phyloP scores from a whole-genome alignment of 495 filamentous ascomycete genomes.

The Daldinia loculata region DNA sequence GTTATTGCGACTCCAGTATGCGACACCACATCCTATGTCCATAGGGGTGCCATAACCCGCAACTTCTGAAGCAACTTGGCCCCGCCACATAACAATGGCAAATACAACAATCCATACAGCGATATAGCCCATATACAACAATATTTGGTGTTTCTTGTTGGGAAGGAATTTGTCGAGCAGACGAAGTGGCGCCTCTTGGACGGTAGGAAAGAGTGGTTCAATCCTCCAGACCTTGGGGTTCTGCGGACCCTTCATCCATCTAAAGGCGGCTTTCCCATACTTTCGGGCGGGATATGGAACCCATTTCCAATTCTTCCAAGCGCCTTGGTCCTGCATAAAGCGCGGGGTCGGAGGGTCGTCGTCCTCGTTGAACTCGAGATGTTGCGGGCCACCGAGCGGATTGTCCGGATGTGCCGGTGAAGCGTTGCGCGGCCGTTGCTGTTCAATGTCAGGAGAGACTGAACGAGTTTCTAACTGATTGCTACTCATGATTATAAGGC shows the following conservation, averaged over 20 bases:
- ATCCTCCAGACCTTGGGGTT: constrained; percentile 71
- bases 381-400: constrained; percentile 23
- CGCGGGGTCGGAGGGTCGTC: constrained; percentile 47
- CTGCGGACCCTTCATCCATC: constrained; percentile 78
- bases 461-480: constrained; percentile 34
- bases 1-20: constrained; percentile 73
- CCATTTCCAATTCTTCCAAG: constrained; percentile 53
- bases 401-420: constrained; percentile 39
- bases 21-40: constrained; percentile 71
- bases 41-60: constrained; percentile 72
- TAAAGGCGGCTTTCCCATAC: constrained; percentile 52
- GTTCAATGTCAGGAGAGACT: constrained; percentile 42
- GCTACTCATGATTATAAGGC: constrained; percentile 41
- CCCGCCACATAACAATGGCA: constrained; percentile 69
- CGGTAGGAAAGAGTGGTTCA: constrained; percentile 69
- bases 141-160: constrained; percentile 66
- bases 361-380: constrained; percentile 40
- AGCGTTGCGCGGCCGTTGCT: constrained; percentile 36
- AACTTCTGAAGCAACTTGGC: constrained; percentile 70
- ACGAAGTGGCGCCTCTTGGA: constrained; percentile 74
- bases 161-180: constrained; percentile 70
- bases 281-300: constrained; percentile 59
- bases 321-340: constrained; percentile 51
- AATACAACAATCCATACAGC: constrained; percentile 78
- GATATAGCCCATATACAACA: constrained; percentile 68